Evolutionary conservation across 768 basidiomycete species (phyloP).

Genomic region (Leccinum fibrillosum): DNA sequence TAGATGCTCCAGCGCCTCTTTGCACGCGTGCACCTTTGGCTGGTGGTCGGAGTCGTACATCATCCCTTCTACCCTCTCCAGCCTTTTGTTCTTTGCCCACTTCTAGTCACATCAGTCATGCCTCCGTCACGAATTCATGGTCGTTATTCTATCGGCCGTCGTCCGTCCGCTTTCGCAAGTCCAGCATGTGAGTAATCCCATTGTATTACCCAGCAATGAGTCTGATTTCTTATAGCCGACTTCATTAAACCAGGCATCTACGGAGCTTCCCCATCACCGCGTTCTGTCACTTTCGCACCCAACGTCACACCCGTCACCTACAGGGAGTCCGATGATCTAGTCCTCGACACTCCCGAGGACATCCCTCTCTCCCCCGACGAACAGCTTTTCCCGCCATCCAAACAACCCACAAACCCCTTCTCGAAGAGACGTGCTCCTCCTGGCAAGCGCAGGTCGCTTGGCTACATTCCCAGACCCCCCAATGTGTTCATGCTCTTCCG

Average conservation of each 20-base stretch:
- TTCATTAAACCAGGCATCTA: constrained; percentile 55
- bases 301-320: constrained; percentile 57
- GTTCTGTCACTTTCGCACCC: constrained; percentile 58
- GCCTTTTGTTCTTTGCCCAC: too few relatives aligned
- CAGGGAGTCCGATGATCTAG: constrained; percentile 33
- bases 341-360: constrained; percentile 25
- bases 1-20: too few relatives aligned
- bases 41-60: too few relatives aligned
- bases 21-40: too few relatives aligned
- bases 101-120: too few relatives aligned
- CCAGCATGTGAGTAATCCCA: constrained; percentile 12
- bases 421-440: constrained; percentile 51
- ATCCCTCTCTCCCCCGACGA: constrained; percentile 31
- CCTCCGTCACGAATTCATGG: constrained; percentile 7
- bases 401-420: constrained; percentile 36
- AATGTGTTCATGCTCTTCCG: constrained; percentile 39
- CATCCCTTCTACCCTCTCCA: too few relatives aligned
- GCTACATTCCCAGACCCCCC: constrained; percentile 29
- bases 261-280: constrained; percentile 40
- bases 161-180: constrained; percentile 39
- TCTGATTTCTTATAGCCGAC: constrained; percentile 19
- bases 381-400: constrained; percentile 55
- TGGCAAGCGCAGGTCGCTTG: constrained; percentile 60
- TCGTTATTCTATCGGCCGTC: constrained; percentile 35
- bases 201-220: too few relatives aligned